Evolutionary conservation across 805 yeast species (phyloP), one percentile per base, ranked within the genome.

Genomic region (Monosporozyma aerobia): DNA sequence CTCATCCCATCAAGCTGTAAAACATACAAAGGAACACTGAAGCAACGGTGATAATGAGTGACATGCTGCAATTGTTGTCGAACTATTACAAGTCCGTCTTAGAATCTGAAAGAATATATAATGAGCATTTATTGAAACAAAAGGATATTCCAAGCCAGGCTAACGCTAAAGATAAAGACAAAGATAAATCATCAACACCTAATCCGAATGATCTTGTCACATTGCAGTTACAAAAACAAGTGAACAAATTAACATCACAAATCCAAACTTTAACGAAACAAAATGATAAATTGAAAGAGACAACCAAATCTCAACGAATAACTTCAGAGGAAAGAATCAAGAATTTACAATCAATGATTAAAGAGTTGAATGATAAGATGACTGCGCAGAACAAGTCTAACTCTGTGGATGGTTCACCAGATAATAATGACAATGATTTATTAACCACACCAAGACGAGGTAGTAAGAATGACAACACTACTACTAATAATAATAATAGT

Each of bases 211-310:
- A 23, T 41, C 27, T 64, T 49, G 74, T 71, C 50, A 67, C 67
- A 49, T 50, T 65, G n/a, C 44, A 59, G 3, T 57, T 72, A 27
- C 73, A 71, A 55, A 64, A 61, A 14, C 74, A 71, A 53, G 50
- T 72, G 5, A 54, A 65, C 14, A 68, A 63, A 51, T 49, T 73
- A 30, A 69, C 65, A n/a, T 49, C 64, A 3, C 72, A 71, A 41
- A 33, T 71, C 5, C 66, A 63, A 29, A 57, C 57, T 11, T 51
- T 67, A 9, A 63, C 60, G 32, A 61, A 60, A 39, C 67, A 69
- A 35, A 60, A 65, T n/a, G 70, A 67, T 19, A 61, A 56, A 22
- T 54, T 64, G 32, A 63, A 61, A 48, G 69, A 67, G 46, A 54
- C 63, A n/a, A 69, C 66, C n/a, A 65, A 63, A 32, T 57, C 69